Conservation (phyloP, 352 stramenopile species). For the Pythium myriotylum region DNA sequence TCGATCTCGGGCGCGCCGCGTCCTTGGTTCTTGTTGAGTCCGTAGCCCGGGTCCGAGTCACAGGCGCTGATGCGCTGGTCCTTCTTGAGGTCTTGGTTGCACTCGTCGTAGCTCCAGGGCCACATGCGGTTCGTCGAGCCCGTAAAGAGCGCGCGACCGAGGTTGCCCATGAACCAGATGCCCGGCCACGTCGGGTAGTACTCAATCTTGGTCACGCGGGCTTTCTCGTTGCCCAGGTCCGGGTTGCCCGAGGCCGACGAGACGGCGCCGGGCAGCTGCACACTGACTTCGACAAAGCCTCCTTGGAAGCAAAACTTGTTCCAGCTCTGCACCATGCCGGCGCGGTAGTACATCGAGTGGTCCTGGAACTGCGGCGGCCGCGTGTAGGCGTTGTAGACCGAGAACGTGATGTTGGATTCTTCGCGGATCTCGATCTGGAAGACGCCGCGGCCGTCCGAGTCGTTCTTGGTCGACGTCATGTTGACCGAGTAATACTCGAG, state of each 20-base stretch:
- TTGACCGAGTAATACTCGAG: conserved; percentile 74
- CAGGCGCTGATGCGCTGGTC: conserved; percentile 89
- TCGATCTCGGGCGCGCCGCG: conserved; percentile 96
- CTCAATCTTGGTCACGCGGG: conserved; percentile 23
- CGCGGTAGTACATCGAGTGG: conserved; percentile 68
- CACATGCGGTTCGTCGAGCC: conserved; percentile 94
- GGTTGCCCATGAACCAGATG: conserved; percentile 96
- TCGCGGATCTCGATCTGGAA: conserved; percentile 59
- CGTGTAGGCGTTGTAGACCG: conserved; percentile 73
- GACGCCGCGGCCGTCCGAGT: conserved; percentile 55
- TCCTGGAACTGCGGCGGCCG: conserved; percentile 47
- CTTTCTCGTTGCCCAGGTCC: conserved; percentile 14
- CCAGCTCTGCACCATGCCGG: conserved; percentile 93
- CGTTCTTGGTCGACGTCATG: conserved; percentile 64
- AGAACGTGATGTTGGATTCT: conserved; percentile 38
- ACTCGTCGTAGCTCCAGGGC: conserved; percentile 95
- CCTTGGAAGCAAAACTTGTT: conserved; percentile 97
- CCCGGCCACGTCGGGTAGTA: conserved; percentile 92
- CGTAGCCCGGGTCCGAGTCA: conserved; percentile 89
- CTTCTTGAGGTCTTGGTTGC: conserved; percentile 71
- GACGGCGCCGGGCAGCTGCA: conserved; percentile 78
- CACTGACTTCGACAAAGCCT: conserved; percentile 91
- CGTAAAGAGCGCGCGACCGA: conserved; percentile 95
- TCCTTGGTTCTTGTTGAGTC: conserved; percentile 87
- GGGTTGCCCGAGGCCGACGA: conserved; percentile 44